phyloP scores from a whole-genome alignment of 805 yeast species.

The Wickerhamiella brachini region DNA sequence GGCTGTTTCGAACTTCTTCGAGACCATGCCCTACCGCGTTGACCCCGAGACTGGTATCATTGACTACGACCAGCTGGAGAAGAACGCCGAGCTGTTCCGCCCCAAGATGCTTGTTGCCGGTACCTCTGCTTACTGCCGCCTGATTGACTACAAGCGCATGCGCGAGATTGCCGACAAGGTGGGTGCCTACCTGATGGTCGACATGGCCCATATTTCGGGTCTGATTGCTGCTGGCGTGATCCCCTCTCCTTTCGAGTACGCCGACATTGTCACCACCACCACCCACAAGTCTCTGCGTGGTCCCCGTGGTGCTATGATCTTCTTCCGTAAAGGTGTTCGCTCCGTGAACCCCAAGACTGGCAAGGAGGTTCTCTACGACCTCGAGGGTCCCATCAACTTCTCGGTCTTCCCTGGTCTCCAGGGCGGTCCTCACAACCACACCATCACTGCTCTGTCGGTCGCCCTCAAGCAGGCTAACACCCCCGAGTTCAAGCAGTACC shows the following conservation, averaged over 20 bases:
- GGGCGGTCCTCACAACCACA: slow-evolving; percentile 99
- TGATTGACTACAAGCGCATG: slow-evolving; percentile 83
- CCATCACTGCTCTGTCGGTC: slow-evolving; percentile 89
- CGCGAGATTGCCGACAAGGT: slow-evolving; percentile 81
- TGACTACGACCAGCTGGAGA: slow-evolving; percentile 78
- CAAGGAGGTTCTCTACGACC: slow-evolving; percentile 69
- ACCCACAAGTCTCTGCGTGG: slow-evolving; percentile 97
- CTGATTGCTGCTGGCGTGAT: slow-evolving; percentile 88
- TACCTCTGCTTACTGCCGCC: slow-evolving; percentile 88
- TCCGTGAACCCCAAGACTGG: slow-evolving; percentile 60
- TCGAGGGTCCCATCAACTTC: slow-evolving; percentile 85
- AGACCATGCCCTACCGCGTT: slow-evolving; percentile 94
- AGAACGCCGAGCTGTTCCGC: slow-evolving; percentile 74
- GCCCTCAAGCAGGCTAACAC: slow-evolving; percentile 85
- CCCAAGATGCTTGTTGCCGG: slow-evolving; percentile 95
- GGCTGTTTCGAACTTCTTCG: slow-evolving; percentile 84
- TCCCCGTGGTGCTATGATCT: slow-evolving; percentile 97
- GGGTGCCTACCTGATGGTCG: slow-evolving; percentile 84
- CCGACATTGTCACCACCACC: slow-evolving; percentile 95
- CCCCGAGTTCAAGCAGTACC: slow-evolving; percentile 81
- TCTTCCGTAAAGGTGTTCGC: slow-evolving; percentile 89
- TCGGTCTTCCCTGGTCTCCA: slow-evolving; percentile 99
- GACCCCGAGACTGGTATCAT: slow-evolving; percentile 77
- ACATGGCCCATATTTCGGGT: slow-evolving; percentile 98
- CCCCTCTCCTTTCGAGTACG: slow-evolving; percentile 81